A percentile compares a stretch with the other conserved stretches of the same genome.
Conservation (phyloP, 176 grass and related monocot species). For the Pontederia crassipes region DNA sequence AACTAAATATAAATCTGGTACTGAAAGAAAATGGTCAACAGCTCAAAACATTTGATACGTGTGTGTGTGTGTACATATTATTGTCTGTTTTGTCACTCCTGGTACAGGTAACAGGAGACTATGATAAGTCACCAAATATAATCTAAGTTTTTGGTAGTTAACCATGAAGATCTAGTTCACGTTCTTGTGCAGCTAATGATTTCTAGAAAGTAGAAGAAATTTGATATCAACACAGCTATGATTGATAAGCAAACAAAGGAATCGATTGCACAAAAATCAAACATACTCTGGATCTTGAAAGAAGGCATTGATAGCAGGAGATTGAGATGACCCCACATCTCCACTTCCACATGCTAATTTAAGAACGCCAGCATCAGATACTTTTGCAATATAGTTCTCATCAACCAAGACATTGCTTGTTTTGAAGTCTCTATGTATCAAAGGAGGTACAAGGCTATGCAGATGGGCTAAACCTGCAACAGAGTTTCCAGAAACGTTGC, state of each 20-base stretch:
- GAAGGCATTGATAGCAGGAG: slow-evolving; percentile 31
- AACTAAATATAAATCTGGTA: too few relatives aligned
- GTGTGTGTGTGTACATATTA: too few relatives aligned
- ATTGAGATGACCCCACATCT: slow-evolving; percentile 25
- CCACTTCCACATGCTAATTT: slow-evolving; percentile 39
- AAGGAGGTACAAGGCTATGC: slow-evolving; percentile 49
- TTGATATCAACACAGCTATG: background rate
- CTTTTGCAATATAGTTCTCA: slow-evolving; percentile 95
- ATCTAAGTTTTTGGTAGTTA: too few relatives aligned
- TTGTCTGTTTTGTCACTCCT: too few relatives aligned
- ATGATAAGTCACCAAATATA: too few relatives aligned
- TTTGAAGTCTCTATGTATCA: slow-evolving; percentile 83
- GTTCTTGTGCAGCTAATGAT: background rate
- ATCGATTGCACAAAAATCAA: background rate
- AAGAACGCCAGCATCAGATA: slow-evolving; percentile 57
- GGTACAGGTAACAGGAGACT: too few relatives aligned
- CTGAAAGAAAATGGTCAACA: too few relatives aligned
- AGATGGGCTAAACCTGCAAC: slow-evolving; percentile 62
- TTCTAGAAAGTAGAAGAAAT: background rate
- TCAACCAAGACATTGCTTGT: slow-evolving; percentile 88
- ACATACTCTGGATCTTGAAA: slow-evolving; percentile 73
- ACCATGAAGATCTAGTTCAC: background rate
- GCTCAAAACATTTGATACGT: too few relatives aligned
- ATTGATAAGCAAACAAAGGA: too few relatives aligned
- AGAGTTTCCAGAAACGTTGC: slow-evolving; percentile 10